Evolutionary conservation across 768 basidiomycete species (phyloP).

Genomic region (Sporobolomyces phaffii): DNA sequence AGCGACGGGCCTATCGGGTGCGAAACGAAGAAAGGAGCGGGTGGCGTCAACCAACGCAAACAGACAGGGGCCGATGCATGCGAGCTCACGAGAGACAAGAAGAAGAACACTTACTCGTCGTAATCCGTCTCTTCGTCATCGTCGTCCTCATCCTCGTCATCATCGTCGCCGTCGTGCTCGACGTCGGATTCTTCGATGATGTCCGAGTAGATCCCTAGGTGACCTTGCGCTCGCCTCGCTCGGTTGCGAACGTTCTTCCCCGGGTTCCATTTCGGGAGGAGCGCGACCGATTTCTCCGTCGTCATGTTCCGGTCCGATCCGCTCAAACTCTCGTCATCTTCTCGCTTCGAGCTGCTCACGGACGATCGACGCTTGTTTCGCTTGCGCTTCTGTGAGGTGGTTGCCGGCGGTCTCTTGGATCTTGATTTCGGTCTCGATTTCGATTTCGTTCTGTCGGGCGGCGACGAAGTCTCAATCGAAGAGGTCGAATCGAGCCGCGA

Average conservation of each 20-base stretch:
- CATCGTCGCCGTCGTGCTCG: neutral
- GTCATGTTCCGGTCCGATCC: neutral
- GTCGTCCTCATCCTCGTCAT: neutral
- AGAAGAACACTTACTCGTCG: conserved; percentile 14
- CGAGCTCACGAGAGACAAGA: neutral
- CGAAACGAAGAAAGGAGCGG: no score
- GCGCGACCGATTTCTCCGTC: neutral
- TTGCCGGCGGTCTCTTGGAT: no score
- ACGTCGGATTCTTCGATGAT: neutral
- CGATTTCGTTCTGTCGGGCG: neutral
- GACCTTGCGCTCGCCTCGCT: neutral
- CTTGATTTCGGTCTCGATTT: no score
- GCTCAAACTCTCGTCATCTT: neutral
- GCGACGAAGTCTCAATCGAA: neutral
- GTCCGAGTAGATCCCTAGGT: neutral
- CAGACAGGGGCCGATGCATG: neutral
- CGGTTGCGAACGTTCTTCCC: neutral
- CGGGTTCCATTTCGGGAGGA: conserved; percentile 9
- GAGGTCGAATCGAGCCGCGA: neutral
- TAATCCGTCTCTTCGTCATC: conserved; percentile 22
- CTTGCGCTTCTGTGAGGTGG: neutral
- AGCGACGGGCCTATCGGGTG: no score
- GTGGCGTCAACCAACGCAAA: no score
- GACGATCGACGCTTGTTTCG: neutral
- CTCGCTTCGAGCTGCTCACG: neutral